These are phyloP conservation scores for Phytophthora constricta DNA, from an alignment of 352 stramenopile genomes.

Conservation along the genomic window DNA sequence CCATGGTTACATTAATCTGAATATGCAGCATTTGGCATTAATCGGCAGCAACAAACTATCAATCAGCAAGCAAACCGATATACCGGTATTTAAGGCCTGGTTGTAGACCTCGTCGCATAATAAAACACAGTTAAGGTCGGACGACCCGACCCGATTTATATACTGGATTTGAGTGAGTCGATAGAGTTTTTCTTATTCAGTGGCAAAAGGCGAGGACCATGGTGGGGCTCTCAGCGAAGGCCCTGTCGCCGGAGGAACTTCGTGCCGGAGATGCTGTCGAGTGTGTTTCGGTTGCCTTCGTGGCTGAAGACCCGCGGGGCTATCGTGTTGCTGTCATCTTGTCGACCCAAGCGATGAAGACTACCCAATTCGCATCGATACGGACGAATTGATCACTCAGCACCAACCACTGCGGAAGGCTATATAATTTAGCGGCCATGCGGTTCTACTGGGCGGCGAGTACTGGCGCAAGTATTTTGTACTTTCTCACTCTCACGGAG, in stretches of 20 bases:
- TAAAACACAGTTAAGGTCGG: not conserved
- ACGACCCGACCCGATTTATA: not conserved
- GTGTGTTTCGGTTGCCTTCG: not conserved
- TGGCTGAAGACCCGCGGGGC: not conserved
- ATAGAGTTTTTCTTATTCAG: not conserved
- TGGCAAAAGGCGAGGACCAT: too few relatives aligned
- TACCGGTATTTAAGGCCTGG: not conserved
- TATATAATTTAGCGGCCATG: not conserved
- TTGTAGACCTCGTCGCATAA: not conserved
- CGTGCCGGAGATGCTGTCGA: not conserved
- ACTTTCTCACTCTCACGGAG: not conserved
- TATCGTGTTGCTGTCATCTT: not conserved
- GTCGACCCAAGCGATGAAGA: not conserved
- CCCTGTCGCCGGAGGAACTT: not conserved
- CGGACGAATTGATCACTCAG: not conserved
- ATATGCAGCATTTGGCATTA: too few relatives aligned
- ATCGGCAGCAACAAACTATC: too few relatives aligned
- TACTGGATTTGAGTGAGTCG: not conserved
- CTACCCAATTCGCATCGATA: not conserved
- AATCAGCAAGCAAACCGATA: too few relatives aligned
- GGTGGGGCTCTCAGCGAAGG: not conserved
- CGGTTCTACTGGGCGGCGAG: not conserved
- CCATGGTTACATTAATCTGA: too few relatives aligned
- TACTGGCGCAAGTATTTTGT: not conserved
- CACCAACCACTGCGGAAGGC: not conserved